phyloP scores from a whole-genome alignment of 2,329 filamentous ascomycete genomes.

The Elsinoe australis region DNA sequence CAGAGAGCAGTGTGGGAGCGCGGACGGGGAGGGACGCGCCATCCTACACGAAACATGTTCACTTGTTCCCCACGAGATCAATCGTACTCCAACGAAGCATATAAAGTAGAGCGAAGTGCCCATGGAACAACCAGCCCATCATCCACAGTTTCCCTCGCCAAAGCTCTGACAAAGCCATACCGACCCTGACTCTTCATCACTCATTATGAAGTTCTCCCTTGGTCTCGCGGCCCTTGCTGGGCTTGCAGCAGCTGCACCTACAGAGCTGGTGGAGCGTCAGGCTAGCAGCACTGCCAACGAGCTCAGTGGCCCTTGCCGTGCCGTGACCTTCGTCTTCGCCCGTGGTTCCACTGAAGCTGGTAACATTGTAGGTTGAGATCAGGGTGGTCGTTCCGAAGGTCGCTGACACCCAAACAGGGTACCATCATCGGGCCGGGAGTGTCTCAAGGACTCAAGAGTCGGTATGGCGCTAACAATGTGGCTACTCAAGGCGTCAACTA shows the following conservation, averaged over 20 bases:
- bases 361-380: neutral
- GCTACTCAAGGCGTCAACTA: conserved; percentile 22
- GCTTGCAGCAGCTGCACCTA: conserved; percentile 7
- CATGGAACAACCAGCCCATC: too few species aligned
- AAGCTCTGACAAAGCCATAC: neutral
- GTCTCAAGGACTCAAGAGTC: conserved; percentile 18
- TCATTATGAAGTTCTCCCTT: conserved; percentile 14
- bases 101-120: too few species aligned
- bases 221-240: conserved; percentile 1
- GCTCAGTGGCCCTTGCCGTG: conserved; percentile 31
- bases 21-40: too few species aligned
- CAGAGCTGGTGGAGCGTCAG: conserved; percentile 4
- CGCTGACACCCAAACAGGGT: conserved; percentile 43
- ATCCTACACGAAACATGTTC: too few species aligned
- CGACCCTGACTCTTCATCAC: neutral
- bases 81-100: too few species aligned
- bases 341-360: conserved; percentile 40
- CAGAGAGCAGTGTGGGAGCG: too few species aligned
- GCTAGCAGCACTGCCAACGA: conserved; percentile 6
- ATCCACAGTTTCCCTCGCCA: neutral
- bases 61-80: too few species aligned
- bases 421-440: conserved; percentile 20
- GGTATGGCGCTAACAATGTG: conserved; percentile 18
- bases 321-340: conserved; percentile 49
- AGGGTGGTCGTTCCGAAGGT: conserved; percentile 31